phyloP scores from a whole-genome alignment of 345 rosid genomes.

The Eucalyptus marginata region DNA sequence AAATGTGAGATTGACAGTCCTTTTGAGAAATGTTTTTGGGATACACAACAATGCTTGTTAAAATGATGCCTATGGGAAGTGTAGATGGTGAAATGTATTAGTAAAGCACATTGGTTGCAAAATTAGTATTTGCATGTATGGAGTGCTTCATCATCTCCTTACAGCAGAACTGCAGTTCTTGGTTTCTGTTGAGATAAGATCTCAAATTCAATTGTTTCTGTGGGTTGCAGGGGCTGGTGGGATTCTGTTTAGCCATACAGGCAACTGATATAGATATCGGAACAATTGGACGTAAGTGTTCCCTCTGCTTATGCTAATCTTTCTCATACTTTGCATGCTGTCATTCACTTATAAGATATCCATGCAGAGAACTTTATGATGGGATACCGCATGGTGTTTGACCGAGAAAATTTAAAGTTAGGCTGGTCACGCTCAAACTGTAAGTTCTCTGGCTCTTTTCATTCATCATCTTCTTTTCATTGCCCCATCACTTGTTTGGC shows the following conservation, averaged over 20 bases:
- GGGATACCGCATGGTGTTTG: slow-evolving; percentile 69
- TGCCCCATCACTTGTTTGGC: neutral
- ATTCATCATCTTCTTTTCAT: neutral
- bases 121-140: neutral
- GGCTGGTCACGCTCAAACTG: slow-evolving; percentile 83
- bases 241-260: slow-evolving; percentile 68
- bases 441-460: slow-evolving; percentile 17
- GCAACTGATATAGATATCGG: slow-evolving; percentile 46
- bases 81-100: neutral
- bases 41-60: neutral
- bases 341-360: neutral
- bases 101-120: neutral
- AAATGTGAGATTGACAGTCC: neutral
- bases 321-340: neutral
- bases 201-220: neutral
- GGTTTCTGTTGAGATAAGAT: neutral
- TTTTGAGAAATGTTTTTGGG: neutral
- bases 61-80: neutral
- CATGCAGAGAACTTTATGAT: slow-evolving; percentile 82
- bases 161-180: neutral
- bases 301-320: neutral
- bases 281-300: slow-evolving; percentile 61
- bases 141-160: neutral
- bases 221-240: slow-evolving; percentile 3
- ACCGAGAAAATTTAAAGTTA: slow-evolving; percentile 68